Evolutionary conservation across 163 green algal genomes (phyloP).

Genomic region (Volvox carteri): DNA sequence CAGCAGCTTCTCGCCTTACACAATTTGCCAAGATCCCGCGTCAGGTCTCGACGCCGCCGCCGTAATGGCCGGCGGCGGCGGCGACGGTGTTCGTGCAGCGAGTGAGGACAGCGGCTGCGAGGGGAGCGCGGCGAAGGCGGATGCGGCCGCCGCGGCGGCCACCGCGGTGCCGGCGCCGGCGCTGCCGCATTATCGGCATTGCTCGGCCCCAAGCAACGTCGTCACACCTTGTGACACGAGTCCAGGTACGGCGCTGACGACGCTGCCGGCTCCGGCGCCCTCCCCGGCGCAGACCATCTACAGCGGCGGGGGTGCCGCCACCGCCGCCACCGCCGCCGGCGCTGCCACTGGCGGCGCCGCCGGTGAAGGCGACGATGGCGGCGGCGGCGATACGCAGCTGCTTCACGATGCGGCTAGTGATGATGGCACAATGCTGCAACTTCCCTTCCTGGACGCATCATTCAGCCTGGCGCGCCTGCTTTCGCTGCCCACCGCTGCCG

Average conservation of each 20-base stretch:
- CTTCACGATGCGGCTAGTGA: too few species aligned
- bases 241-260: neutral
- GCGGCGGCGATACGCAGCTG: too few species aligned
- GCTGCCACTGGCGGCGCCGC: too few species aligned
- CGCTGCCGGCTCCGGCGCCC: constrained; percentile 1
- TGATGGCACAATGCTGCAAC: constrained; percentile 2
- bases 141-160: neutral
- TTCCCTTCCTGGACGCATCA: constrained; percentile 16
- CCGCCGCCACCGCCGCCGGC: too few species aligned
- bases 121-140: neutral
- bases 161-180: neutral
- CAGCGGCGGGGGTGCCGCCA: neutral
- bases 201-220: neutral
- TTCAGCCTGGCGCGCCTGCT: constrained; percentile 25
- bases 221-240: neutral
- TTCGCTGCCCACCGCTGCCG: neutral
- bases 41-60: too few species aligned
- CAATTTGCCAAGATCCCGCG: neutral
- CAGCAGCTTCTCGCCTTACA: constrained; percentile 28
- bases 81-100: neutral
- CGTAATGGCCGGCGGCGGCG: too few species aligned
- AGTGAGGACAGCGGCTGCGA: neutral
- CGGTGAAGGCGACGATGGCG: too few species aligned
- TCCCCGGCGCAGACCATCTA: neutral
- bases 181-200: neutral